These are phyloP conservation scores for Aspergillus carbonarius DNA, from an alignment of 2,329 filamentous ascomycete species.

Conservation along the genomic window DNA sequence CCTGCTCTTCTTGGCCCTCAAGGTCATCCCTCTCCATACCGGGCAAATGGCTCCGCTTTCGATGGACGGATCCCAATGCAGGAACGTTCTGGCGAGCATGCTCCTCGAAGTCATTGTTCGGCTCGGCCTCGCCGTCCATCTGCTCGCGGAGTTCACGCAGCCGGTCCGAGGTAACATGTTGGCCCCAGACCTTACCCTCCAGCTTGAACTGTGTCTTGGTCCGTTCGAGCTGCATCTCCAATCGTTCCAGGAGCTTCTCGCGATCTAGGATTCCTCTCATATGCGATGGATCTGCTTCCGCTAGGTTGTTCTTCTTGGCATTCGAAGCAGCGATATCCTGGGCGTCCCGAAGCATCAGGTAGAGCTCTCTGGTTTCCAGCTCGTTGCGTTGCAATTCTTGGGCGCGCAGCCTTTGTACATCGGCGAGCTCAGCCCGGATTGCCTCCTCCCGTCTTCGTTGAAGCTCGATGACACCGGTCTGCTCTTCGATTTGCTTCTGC, in stretches of 20 bases:
- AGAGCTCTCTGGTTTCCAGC: constrained; percentile 91
- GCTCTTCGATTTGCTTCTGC: constrained; percentile 91
- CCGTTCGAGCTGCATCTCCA: constrained; percentile 92
- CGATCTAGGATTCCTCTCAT: constrained; percentile 94
- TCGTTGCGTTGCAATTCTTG: constrained; percentile 94
- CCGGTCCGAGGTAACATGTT: constrained; percentile 85
- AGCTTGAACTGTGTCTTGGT: constrained; percentile 98
- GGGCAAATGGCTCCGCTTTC: constrained; percentile 50
- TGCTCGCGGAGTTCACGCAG: constrained; percentile 87
- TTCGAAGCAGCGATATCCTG: constrained; percentile 93
- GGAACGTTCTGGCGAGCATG: constrained; percentile 65
- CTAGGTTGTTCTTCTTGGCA: constrained; percentile 62
- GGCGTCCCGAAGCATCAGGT: constrained; percentile 96
- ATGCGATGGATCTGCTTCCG: constrained; percentile 66
- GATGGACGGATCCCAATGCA: constrained; percentile 70
- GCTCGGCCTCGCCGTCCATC: constrained; percentile 72
- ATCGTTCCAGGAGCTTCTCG: constrained; percentile 84
- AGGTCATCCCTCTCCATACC: constrained; percentile 38
- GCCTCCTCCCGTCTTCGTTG: constrained; percentile 82
- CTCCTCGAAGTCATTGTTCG: constrained; percentile 51
- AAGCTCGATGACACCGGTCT: constrained; percentile 84
- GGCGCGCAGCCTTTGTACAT: constrained; percentile 77
- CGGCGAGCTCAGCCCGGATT: constrained; percentile 84
- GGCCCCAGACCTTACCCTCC: constrained; percentile 87
- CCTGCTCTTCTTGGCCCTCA: constrained; percentile 37